Percentiles rank a stretch among this genome's conserved stretches.
Conservation (phyloP, 176 grass and related monocot species). For the Cymbopogon citratus region DNA sequence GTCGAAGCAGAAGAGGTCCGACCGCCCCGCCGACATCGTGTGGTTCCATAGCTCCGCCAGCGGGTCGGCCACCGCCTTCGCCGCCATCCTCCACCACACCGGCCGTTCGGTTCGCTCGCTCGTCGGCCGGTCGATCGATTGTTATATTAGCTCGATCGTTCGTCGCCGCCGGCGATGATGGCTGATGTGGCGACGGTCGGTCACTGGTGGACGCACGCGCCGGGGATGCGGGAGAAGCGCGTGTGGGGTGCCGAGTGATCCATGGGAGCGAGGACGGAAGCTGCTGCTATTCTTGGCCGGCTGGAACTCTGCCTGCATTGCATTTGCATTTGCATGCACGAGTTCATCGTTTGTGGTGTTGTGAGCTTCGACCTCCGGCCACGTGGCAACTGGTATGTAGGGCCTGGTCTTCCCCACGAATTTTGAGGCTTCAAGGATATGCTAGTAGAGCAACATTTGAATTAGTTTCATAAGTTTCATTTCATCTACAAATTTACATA, state of each 20-base stretch:
- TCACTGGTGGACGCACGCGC: background rate
- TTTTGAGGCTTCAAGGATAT: background rate
- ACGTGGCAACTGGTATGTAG: background rate
- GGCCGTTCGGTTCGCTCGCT: too few species aligned
- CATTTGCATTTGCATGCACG: background rate
- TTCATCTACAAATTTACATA: background rate
- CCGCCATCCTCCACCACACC: background rate
- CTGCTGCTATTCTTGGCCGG: background rate
- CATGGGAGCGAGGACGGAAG: background rate
- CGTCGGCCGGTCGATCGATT: background rate
- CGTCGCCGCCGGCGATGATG: background rate
- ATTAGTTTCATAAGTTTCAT: background rate
- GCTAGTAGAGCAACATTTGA: background rate
- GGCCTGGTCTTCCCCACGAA: background rate
- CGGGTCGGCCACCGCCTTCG: background rate
- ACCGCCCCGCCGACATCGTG: background rate
- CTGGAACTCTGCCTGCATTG: background rate
- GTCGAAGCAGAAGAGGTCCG: background rate
- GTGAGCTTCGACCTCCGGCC: background rate
- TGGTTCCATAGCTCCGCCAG: constrained; percentile 10
- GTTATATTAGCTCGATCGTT: background rate
- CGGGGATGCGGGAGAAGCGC: background rate
- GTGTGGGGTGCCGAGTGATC: background rate
- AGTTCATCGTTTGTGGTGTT: background rate
- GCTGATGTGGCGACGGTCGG: background rate